Percentiles rank a stretch among this genome's conserved stretches.
These are phyloP conservation scores for Ceratocystis huliohia DNA, from an alignment of 2,329 filamentous ascomycete species.

Conservation along the genomic window DNA sequence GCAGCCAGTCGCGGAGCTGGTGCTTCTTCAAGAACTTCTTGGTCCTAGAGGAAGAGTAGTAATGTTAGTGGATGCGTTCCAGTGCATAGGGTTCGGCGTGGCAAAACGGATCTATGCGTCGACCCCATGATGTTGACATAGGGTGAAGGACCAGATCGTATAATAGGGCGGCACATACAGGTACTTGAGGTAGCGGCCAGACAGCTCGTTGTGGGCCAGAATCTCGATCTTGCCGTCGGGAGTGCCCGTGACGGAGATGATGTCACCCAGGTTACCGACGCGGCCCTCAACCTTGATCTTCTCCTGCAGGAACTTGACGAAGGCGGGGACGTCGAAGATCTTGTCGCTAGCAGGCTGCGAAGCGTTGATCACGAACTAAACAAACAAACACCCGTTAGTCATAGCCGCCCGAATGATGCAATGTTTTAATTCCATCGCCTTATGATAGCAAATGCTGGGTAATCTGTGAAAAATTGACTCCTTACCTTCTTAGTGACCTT, in stretches of 20 bases:
- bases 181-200: conserved; percentile 99
- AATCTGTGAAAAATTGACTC: conserved; percentile 13
- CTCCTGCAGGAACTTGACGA: conserved; percentile 99
- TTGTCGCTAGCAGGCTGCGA: conserved; percentile 97
- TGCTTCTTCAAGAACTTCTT: conserved; percentile 99
- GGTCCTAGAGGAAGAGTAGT: conserved; percentile 47
- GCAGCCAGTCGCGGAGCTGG: conserved; percentile 99
- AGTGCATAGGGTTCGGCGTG: background rate
- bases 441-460: background rate
- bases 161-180: conserved; percentile 50
- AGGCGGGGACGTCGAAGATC: conserved; percentile 98
- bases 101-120: background rate
- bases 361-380: conserved; percentile 96
- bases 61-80: background rate
- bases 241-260: conserved; percentile 75
- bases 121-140: too few relatives aligned
- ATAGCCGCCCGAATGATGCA: background rate
- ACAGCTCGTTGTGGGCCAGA: conserved; percentile 94
- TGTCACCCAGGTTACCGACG: conserved; percentile 94
- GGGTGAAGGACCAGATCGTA: conserved; percentile 23
- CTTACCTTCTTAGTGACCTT: conserved; percentile 79
- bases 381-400: conserved; percentile 1
- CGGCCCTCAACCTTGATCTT: conserved; percentile 99
- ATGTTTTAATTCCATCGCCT: conserved; percentile 18
- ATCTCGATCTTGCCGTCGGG: conserved; percentile 98